phyloP scores from a whole-genome alignment of 805 yeast species.

The Hanseniaspora meyeri region DNA sequence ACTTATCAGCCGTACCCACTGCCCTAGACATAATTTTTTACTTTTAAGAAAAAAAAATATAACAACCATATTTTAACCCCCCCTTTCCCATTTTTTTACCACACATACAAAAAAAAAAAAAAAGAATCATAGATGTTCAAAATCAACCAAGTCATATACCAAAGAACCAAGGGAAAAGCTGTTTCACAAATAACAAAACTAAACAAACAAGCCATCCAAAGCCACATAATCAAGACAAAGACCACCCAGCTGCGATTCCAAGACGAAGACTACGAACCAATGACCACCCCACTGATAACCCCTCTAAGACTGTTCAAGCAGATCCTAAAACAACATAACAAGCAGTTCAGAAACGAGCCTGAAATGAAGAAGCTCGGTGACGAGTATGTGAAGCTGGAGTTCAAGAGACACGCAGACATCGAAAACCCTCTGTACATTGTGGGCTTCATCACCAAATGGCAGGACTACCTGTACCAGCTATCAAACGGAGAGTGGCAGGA shows the following conservation, averaged over 20 bases:
- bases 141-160: background rate
- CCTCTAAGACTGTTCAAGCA: conserved; percentile 69
- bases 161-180: background rate
- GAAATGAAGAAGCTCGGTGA: conserved; percentile 75
- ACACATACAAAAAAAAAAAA: background rate
- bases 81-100: background rate
- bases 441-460: conserved; percentile 92
- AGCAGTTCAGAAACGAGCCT: conserved; percentile 31
- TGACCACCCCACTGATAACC: conserved; percentile 48
- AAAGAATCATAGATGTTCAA: background rate
- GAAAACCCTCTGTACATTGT: conserved; percentile 90
- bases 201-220: background rate
- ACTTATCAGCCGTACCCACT: background rate
- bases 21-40: background rate
- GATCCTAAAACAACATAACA: conserved; percentile 66
- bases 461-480: conserved; percentile 55
- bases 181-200: background rate
- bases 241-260: background rate
- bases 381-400: conserved; percentile 77
- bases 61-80: background rate
- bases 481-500: conserved; percentile 53
- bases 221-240: background rate
- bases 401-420: conserved; percentile 63
- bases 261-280: conserved; percentile 7
- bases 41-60: too few relatives aligned